phyloP scores from a whole-genome alignment of 345 rosid genomes.

The Populus tremula region DNA sequence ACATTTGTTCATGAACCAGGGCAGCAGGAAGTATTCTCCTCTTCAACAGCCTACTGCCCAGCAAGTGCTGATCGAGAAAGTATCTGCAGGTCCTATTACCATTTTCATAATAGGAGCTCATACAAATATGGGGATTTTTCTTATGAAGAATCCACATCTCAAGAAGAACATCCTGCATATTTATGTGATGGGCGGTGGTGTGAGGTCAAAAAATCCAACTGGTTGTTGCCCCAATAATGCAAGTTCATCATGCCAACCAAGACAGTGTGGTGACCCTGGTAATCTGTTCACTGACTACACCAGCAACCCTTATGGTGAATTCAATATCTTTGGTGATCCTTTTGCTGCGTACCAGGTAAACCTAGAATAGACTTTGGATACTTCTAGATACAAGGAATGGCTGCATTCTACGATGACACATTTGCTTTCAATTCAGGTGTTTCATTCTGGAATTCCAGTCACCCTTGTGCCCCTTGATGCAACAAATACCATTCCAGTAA shows the following conservation, averaged over 20 bases:
- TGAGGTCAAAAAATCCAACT: constrained; percentile 57
- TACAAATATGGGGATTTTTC: constrained; percentile 72
- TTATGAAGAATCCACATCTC: constrained; percentile 71
- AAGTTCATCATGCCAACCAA: constrained; percentile 43
- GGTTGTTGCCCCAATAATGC: constrained; percentile 62
- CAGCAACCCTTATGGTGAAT: constrained; percentile 89
- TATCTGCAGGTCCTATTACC: constrained; percentile 68
- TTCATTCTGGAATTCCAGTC: constrained; percentile 83
- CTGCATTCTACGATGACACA: background rate
- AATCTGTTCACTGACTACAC: constrained; percentile 64
- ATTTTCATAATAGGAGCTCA: constrained; percentile 60
- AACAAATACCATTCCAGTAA: constrained; percentile 75
- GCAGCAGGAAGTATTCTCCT: constrained; percentile 71
- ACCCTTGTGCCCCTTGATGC: constrained; percentile 88
- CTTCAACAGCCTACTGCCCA: constrained; percentile 75
- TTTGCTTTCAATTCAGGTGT: constrained; percentile 43
- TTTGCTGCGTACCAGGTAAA: constrained; percentile 84
- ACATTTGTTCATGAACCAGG: constrained; percentile 41
- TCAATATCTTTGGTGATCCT: constrained; percentile 80
- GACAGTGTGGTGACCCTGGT: constrained; percentile 66
- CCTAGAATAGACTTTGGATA: background rate
- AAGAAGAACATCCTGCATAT: constrained; percentile 73
- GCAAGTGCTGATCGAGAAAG: constrained; percentile 62
- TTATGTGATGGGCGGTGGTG: constrained; percentile 87
- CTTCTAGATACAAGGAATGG: background rate